Percentiles rank a stretch among this genome's conserved stretches.
These are phyloP conservation scores for Amaranthus palmeri DNA, from an alignment of 148 eudicot genomes.

Conservation along the genomic window DNA sequence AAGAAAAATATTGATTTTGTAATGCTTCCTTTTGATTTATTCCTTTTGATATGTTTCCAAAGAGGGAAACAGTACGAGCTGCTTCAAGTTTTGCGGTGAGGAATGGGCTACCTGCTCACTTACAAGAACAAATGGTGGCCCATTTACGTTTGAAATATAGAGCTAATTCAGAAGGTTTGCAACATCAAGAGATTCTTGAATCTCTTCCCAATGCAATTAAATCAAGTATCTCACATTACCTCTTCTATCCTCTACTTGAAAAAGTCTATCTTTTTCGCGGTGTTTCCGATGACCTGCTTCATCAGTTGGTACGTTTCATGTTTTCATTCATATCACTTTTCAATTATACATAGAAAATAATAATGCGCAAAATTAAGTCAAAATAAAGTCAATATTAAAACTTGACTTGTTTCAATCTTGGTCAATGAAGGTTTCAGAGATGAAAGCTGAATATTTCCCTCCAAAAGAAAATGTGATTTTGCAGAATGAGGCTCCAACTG, in stretches of 20 bases:
- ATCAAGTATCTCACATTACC: conserved; percentile 63
- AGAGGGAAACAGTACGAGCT: conserved; percentile 81
- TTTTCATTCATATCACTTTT: no score
- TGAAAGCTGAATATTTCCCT: conserved; percentile 88
- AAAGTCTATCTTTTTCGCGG: conserved; percentile 69
- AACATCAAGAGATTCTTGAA: conserved; percentile 73
- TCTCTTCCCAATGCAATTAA: conserved; percentile 78
- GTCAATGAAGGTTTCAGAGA: conserved; percentile 61
- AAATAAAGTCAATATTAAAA: background rate
- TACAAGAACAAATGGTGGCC: conserved; percentile 85
- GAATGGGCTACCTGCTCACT: conserved; percentile 58
- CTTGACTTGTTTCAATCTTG: no score
- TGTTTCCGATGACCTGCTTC: conserved; percentile 72
- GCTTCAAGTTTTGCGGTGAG: conserved; percentile 75
- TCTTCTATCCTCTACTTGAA: conserved; percentile 64
- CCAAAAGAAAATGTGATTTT: conserved; percentile 84
- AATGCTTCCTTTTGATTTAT: background rate
- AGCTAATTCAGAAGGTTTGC: conserved; percentile 83
- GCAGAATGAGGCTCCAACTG: conserved; percentile 88
- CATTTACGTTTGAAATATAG: conserved; percentile 70
- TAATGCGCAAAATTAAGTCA: background rate
- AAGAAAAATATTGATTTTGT: background rate
- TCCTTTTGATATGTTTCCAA: conserved; percentile 3
- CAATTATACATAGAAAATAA: background rate
- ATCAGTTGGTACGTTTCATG: conserved; percentile 60